Evolutionary conservation across 768 basidiomycete species (phyloP).

Genomic region (Lactarius hengduanensis): DNA sequence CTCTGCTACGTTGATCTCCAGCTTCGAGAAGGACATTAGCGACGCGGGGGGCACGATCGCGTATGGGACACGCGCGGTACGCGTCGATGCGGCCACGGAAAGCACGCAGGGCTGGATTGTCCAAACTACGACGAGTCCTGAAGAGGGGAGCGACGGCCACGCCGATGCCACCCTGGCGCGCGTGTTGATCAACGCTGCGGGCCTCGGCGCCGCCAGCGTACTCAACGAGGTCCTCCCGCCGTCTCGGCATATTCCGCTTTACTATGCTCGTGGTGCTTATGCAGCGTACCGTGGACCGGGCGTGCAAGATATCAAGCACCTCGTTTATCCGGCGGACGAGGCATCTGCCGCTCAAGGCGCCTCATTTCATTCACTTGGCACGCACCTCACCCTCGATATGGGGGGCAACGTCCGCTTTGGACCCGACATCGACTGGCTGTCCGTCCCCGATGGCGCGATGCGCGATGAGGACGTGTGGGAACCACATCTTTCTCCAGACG

Average conservation of each 20-base stretch:
- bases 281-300: constrained; percentile 85
- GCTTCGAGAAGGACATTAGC: constrained; percentile 76
- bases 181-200: constrained; percentile 80
- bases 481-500: constrained; percentile 60
- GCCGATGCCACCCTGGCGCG: constrained; percentile 68
- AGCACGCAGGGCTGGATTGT: constrained; percentile 77
- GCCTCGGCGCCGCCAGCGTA: constrained; percentile 68
- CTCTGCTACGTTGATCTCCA: constrained; percentile 80
- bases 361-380: constrained; percentile 82
- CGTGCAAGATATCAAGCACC: constrained; percentile 58
- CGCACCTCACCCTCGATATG: constrained; percentile 87
- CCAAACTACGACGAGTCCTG: constrained; percentile 59
- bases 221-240: constrained; percentile 66
- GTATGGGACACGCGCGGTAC: constrained; percentile 77
- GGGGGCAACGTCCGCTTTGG: constrained; percentile 87
- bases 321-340: constrained; percentile 91
- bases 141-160: constrained; percentile 34
- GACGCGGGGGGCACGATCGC: constrained; percentile 71
- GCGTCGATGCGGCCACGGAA: constrained; percentile 65
- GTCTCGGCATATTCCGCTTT: constrained; percentile 63
- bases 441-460: constrained; percentile 44
- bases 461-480: constrained; percentile 76
- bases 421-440: constrained; percentile 88
- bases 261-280: constrained; percentile 83
- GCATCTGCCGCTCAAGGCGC: constrained; percentile 49